Evolutionary conservation across 805 yeast species (phyloP).

Genomic region (Candida sonorensis): DNA sequence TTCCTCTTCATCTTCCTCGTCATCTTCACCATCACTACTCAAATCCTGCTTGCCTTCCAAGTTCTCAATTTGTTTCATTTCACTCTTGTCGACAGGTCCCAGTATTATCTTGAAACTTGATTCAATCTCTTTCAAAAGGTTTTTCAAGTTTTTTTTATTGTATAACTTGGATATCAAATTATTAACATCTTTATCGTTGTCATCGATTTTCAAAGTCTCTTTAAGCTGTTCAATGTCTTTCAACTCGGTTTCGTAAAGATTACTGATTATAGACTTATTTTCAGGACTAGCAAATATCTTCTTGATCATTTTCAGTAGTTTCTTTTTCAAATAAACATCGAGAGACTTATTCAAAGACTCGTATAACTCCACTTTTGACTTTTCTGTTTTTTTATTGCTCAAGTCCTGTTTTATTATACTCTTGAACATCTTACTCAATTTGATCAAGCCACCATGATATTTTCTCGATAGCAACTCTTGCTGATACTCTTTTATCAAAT

Average conservation of each 20-base stretch:
- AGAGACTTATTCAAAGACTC: constrained; percentile 9
- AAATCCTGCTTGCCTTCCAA: constrained; percentile 11
- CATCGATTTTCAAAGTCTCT: no score
- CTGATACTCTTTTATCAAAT: constrained; percentile 39
- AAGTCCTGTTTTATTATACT: constrained; percentile 16
- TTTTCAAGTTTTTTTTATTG: constrained; percentile 36
- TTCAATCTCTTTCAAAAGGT: constrained; percentile 20
- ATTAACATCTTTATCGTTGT: constrained; percentile 35
- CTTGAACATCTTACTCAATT: constrained; percentile 33
- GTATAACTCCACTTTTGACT: constrained; percentile 1
- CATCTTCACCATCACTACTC: constrained; percentile 15
- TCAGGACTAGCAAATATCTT: constrained; percentile 14
- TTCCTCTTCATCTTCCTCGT: constrained; percentile 10
- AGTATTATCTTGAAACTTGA: constrained; percentile 19
- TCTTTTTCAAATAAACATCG: constrained; percentile 15
- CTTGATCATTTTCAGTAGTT: constrained; percentile 16
- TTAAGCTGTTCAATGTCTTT: no score
- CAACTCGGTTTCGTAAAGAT: no score
- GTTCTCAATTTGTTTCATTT: constrained; percentile 18
- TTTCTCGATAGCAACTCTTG: constrained; percentile 41
- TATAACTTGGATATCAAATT: constrained; percentile 40
- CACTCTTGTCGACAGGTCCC: constrained; percentile 21
- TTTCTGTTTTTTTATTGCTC: constrained; percentile 8
- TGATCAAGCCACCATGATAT: constrained; percentile 37
- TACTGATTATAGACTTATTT: no score